These are phyloP conservation scores for Phialocephala subalpina DNA, from an alignment of 2,329 filamentous ascomycete species.

Conservation along the genomic window DNA sequence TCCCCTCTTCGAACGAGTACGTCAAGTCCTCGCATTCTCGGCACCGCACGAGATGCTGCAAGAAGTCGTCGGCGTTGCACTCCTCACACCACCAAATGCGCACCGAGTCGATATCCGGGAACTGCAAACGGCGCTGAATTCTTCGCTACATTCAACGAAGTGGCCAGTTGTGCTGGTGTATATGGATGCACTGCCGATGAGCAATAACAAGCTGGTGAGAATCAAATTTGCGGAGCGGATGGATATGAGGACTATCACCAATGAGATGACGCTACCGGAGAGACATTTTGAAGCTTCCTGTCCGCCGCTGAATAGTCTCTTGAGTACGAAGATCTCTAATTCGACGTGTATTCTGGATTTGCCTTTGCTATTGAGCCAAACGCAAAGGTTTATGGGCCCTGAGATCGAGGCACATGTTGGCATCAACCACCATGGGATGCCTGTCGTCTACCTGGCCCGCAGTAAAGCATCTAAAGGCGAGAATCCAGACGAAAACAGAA, in stretches of 20 bases:
- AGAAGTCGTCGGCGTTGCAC: conserved; percentile 61
- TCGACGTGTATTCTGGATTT: conserved; percentile 46
- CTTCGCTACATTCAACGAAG: conserved; percentile 59
- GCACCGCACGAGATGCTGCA: conserved; percentile 60
- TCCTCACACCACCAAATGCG: conserved; percentile 56
- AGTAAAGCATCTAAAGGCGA: neutral
- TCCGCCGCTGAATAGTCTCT: conserved; percentile 55
- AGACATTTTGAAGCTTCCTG: conserved; percentile 60
- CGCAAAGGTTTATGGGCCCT: neutral
- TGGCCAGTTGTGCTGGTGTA: conserved; percentile 60
- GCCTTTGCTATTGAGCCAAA: conserved; percentile 7
- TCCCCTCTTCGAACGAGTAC: conserved; percentile 54
- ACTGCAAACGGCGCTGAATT: conserved; percentile 55
- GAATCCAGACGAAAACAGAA: no score
- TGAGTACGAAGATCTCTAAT: conserved; percentile 51
- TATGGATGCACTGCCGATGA: conserved; percentile 62
- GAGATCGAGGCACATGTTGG: conserved; percentile 19
- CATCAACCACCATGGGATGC: conserved; percentile 17
- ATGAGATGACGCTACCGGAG: conserved; percentile 51
- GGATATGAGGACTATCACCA: conserved; percentile 52
- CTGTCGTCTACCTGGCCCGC: conserved; percentile 21
- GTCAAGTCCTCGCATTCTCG: conserved; percentile 61
- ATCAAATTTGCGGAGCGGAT: conserved; percentile 60
- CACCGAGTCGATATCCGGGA: conserved; percentile 56
- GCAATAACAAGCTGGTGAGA: conserved; percentile 65